These are phyloP conservation scores for Kodamaea kaohsiungensis DNA, from an alignment of 805 yeast species.

Conservation along the genomic window DNA sequence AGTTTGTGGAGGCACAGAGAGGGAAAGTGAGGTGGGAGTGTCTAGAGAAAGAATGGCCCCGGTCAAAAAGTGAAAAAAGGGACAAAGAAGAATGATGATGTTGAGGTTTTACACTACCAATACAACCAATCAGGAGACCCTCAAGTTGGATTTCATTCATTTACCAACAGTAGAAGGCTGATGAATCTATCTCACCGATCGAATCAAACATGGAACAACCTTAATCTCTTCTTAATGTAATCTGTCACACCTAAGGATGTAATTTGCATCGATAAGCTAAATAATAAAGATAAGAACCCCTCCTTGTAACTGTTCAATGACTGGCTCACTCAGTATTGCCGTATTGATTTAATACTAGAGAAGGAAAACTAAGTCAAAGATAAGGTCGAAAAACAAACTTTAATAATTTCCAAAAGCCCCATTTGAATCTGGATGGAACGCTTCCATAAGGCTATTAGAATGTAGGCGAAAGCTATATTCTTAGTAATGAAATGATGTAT, in stretches of 20 bases:
- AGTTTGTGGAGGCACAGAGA: background rate
- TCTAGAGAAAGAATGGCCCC: too few relatives aligned
- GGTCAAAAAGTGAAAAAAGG: too few relatives aligned
- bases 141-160: background rate
- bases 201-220: background rate
- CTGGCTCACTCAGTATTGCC: background rate
- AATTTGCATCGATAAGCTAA: background rate
- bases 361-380: background rate
- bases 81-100: background rate
- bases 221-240: background rate
- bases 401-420: background rate
- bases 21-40: too few relatives aligned
- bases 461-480: background rate
- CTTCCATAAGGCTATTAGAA: background rate
- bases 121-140: background rate
- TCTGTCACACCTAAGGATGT: background rate
- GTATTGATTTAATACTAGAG: background rate
- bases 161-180: background rate
- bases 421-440: background rate
- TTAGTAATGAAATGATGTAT: background rate
- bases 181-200: background rate
- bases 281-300: slow-evolving; percentile 2
- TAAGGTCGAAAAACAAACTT: background rate
- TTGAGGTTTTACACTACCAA: background rate
- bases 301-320: background rate